Evolutionary conservation across 139 green algal species (phyloP), one percentile per base, ranked within the genome.

Genomic region (Tetraselmis chui): DNA sequence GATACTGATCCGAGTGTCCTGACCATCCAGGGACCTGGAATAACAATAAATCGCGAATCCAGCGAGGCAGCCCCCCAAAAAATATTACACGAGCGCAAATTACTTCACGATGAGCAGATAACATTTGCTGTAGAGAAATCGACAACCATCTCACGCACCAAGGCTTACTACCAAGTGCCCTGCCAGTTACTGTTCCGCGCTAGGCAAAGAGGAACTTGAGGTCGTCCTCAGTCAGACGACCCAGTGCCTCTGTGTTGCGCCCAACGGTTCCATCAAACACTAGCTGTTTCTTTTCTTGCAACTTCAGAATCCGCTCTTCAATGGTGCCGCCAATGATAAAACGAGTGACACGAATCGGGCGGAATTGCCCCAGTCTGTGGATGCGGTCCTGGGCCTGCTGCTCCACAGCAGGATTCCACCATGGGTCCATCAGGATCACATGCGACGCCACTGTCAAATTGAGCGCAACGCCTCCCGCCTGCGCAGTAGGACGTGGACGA

Each of bases 241-340:
- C 93, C 67, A 98, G 88, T 0, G 93, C 92, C 79, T 92, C 91
- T 23, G 86, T 82, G 77, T 97, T 93, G 0, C 89, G 84, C 25
- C 95, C 95, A 26, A 98, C 93, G 0, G 94, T 97, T 28, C 90
- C 93, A 85, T 98, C 92, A 86, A 98, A 98, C 29, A 97, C 87
- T 0, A 94, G 85, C 84, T 92, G 90, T 91, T 97, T 97, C 89
- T 97, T 96, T 82, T 96, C 87, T 81, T 91, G 94, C 82, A 98
- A 88, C 90, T 97, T 97, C 23, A 98, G 84, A 82, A 98, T 98
- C 83, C 95, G 89, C 90, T 98, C 95, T 91, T 98, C 95, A 30
- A 98, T 96, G 78, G 91, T 96, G 80, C 91, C 91, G 1, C 78
- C 89, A 30, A 98, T 96, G 77, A 98, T 82, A 78, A 98, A 96